Conservation (phyloP, 2,329 filamentous ascomycete genomes). For the Ambrosiella xylebori region DNA sequence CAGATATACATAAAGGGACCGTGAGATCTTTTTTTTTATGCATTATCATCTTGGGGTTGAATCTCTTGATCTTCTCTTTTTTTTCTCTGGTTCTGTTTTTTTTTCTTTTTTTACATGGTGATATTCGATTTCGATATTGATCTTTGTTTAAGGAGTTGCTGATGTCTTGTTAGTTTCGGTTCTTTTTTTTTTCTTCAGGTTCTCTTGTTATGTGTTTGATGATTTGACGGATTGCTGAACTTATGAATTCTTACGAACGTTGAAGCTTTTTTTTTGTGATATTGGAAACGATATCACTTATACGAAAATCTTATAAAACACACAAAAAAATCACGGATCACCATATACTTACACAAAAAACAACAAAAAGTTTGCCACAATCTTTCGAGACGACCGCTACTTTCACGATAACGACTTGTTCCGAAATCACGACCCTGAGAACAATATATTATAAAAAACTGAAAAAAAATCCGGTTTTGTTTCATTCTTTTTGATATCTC, state of each 20-base stretch:
- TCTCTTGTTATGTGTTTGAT: not conserved
- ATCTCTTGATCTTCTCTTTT: not conserved
- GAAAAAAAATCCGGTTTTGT: not conserved
- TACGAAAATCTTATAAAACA: not conserved
- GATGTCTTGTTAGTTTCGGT: not conserved
- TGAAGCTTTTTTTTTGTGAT: not conserved
- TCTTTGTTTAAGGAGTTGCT: not conserved
- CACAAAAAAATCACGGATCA: not conserved
- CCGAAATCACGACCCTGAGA: not conserved
- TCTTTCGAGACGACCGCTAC: not conserved
- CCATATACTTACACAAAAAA: not conserved
- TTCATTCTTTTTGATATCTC: not conserved
- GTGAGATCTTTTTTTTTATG: not conserved
- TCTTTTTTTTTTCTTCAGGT: not conserved
- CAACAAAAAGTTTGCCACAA: not conserved
- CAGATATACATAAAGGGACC: not conserved
- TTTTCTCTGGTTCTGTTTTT: not conserved
- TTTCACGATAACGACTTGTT: not conserved
- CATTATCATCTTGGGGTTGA: not conserved
- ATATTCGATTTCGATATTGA: not conserved
- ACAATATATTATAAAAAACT: not conserved
- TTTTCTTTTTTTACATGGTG: not conserved
- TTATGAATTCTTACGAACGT: not conserved
- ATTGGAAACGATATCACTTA: not conserved
- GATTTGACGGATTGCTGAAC: not conserved